phyloP scores from a whole-genome alignment of 345 rosid species.

The Noccaea bulbosa region DNA sequence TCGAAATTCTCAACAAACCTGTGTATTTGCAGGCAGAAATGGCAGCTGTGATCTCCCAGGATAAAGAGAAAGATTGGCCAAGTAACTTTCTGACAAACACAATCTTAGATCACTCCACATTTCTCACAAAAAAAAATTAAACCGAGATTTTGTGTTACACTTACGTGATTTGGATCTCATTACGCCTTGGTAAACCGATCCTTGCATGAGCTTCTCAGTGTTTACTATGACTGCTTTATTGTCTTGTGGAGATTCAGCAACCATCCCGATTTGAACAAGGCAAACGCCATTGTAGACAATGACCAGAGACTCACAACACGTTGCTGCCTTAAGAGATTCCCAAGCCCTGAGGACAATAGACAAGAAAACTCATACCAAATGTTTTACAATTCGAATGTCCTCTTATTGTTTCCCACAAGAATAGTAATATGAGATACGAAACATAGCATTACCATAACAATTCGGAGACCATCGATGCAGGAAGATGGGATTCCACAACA shows the following conservation, averaged over 20 bases:
- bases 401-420: neutral
- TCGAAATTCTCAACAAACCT: constrained; percentile 46
- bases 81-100: constrained; percentile 70
- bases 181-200: constrained; percentile 69
- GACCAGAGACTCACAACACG: constrained; percentile 79
- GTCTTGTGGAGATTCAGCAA: constrained; percentile 55
- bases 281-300: constrained; percentile 62
- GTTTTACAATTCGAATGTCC: neutral
- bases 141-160: constrained; percentile 46
- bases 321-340: constrained; percentile 71
- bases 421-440: neutral
- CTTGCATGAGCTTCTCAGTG: constrained; percentile 63
- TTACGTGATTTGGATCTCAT: constrained; percentile 79
- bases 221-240: constrained; percentile 53
- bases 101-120: constrained; percentile 7
- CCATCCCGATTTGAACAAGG: constrained; percentile 77
- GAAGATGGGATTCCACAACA: constrained; percentile 51
- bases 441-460: constrained; percentile 58
- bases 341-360: constrained; percentile 59
- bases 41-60: constrained; percentile 90
- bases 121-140: neutral
- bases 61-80: constrained; percentile 89
- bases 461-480: constrained; percentile 57
- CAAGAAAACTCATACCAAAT: neutral
- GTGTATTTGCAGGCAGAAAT: constrained; percentile 83